Evolutionary conservation across 1,139 yeast species (phyloP).

Genomic region (Candida sanyaensis): DNA sequence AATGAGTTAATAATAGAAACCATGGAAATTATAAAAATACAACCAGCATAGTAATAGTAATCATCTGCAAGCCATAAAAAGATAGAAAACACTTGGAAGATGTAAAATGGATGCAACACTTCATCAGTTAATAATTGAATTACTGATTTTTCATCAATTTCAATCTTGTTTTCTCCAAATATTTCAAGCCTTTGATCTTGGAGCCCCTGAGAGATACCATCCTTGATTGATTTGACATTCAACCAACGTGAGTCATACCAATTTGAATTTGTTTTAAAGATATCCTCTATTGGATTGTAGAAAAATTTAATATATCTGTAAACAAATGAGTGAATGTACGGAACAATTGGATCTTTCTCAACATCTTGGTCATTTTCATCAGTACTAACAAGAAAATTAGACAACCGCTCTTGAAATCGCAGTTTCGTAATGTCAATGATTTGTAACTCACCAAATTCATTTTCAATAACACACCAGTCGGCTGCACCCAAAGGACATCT

Average conservation of each 20-base stretch:
- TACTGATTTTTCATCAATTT: constrained; percentile 72
- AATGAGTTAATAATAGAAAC: constrained; percentile 79
- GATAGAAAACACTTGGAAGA: constrained; percentile 91
- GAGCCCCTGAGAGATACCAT: constrained; percentile 71
- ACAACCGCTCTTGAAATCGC: constrained; percentile 70
- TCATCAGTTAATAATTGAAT: constrained; percentile 75
- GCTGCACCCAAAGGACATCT: constrained; percentile 73
- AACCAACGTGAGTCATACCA: constrained; percentile 87
- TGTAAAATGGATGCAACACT: constrained; percentile 90
- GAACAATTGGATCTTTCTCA: constrained; percentile 63
- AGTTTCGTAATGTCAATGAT: constrained; percentile 56
- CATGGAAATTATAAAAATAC: constrained; percentile 85
- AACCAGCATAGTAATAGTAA: constrained; percentile 89
- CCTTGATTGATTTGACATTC: constrained; percentile 53
- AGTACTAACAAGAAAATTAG: constrained; percentile 55
- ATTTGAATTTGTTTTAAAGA: constrained; percentile 77
- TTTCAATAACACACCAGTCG: constrained; percentile 93
- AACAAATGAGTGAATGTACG: constrained; percentile 66
- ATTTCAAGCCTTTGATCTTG: constrained; percentile 71
- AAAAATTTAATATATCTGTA: constrained; percentile 83
- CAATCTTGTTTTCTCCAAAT: constrained; percentile 77
- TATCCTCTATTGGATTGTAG: constrained; percentile 84
- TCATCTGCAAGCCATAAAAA: constrained; percentile 90
- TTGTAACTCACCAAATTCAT: constrained; percentile 85
- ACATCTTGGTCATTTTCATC: constrained; percentile 19